These are phyloP conservation scores for Leccinum disarticulatum DNA, from an alignment of 768 basidiomycete genomes.

Conservation along the genomic window DNA sequence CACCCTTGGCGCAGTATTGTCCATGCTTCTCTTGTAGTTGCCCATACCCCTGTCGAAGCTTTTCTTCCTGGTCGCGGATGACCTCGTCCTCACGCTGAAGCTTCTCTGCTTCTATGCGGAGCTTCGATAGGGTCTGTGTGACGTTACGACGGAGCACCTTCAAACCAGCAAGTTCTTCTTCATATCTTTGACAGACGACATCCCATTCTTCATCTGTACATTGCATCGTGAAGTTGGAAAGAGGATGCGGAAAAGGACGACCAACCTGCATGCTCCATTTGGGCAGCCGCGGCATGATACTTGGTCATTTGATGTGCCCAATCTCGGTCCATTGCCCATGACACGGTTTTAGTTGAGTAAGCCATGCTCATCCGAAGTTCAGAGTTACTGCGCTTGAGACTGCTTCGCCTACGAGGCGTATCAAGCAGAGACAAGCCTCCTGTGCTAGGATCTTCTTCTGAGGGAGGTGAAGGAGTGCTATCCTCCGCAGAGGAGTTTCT, in stretches of 20 bases:
- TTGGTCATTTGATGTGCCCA: constrained; percentile 56
- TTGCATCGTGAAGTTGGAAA: constrained; percentile 1
- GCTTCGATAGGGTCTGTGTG: constrained; percentile 37
- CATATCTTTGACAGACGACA: constrained; percentile 52
- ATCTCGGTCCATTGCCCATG: constrained; percentile 72
- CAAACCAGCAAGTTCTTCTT: constrained; percentile 62
- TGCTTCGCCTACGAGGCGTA: constrained; percentile 55
- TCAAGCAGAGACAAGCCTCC: constrained; percentile 33
- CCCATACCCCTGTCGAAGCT: constrained; percentile 38
- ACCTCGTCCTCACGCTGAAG: constrained; percentile 42
- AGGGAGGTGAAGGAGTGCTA: constrained; percentile 29
- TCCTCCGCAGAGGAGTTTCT: constrained; percentile 18
- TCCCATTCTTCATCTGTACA: constrained; percentile 58
- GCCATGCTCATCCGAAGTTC: constrained; percentile 44
- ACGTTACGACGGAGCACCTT: constrained; percentile 58
- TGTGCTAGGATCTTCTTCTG: constrained; percentile 34
- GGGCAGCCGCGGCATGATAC: constrained; percentile 40
- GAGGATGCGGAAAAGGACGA: neutral
- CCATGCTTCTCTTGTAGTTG: constrained; percentile 41
- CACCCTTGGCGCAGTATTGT: constrained; percentile 43
- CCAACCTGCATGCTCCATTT: constrained; percentile 42
- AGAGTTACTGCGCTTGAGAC: constrained; percentile 56
- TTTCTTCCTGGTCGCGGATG: constrained; percentile 42
- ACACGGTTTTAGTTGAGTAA: constrained; percentile 64
- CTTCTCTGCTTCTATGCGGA: constrained; percentile 40